phyloP scores from a whole-genome alignment of 2,329 filamentous ascomycete species.

The Phialophora expanda region DNA sequence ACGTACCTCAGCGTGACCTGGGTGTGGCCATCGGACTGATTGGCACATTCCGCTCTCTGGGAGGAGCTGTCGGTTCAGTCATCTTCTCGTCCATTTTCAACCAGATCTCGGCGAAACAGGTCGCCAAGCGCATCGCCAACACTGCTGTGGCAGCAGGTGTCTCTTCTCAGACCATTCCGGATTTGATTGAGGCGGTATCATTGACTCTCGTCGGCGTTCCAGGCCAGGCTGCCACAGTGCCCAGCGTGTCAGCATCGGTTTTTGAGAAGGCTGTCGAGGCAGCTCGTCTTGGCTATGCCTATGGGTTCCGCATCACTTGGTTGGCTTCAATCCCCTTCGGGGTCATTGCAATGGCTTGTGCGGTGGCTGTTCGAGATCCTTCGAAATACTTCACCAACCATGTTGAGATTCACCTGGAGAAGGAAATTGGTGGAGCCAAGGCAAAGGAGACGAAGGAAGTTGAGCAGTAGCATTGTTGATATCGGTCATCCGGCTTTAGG shows the following conservation, averaged over 20 bases:
- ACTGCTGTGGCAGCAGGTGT: slow-evolving; percentile 19
- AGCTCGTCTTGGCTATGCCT: slow-evolving; percentile 31
- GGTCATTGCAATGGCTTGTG: slow-evolving; percentile 29
- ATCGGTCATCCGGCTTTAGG: neutral
- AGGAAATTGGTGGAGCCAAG: slow-evolving; percentile 24
- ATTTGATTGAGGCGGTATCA: slow-evolving; percentile 30
- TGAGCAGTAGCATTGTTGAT: slow-evolving; percentile 2
- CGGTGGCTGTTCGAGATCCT: slow-evolving; percentile 29
- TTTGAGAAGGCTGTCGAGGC: slow-evolving; percentile 27
- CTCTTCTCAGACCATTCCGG: slow-evolving; percentile 22
- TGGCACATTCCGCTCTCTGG: slow-evolving; percentile 32
- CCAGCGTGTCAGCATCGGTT: slow-evolving; percentile 22
- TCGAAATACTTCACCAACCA: slow-evolving; percentile 35
- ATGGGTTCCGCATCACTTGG: slow-evolving; percentile 33
- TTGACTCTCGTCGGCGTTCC: slow-evolving; percentile 30
- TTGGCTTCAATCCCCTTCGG: slow-evolving; percentile 32
- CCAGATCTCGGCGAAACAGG: slow-evolving; percentile 27
- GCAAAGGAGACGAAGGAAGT: slow-evolving; percentile 22
- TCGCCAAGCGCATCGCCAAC: slow-evolving; percentile 18
- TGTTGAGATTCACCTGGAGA: slow-evolving; percentile 31
- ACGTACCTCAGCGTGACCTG: slow-evolving; percentile 31
- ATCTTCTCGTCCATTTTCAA: slow-evolving; percentile 34
- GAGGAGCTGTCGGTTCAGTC: slow-evolving; percentile 29
- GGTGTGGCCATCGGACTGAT: slow-evolving; percentile 32
- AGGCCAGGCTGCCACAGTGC: slow-evolving; percentile 28